Evolutionary conservation across 2,329 filamentous ascomycete genomes (phyloP).

Genomic region (Hymenoscyphus infarciens): DNA sequence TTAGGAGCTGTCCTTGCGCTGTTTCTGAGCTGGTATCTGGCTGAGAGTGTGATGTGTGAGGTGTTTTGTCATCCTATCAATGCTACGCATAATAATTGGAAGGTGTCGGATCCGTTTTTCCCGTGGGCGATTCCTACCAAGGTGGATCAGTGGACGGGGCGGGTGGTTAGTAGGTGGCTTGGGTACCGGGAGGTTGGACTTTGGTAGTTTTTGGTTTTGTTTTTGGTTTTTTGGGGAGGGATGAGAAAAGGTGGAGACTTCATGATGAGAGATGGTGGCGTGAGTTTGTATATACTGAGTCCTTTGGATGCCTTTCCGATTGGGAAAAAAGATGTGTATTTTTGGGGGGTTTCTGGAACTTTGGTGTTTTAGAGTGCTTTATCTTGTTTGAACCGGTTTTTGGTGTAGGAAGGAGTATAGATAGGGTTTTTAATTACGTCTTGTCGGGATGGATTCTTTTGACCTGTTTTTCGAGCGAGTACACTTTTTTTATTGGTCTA

Average conservation of each 20-base stretch:
- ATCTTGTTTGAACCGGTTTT: too few relatives aligned
- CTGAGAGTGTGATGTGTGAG: slow-evolving; percentile 52
- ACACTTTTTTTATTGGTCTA: too few relatives aligned
- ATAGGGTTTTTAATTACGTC: too few relatives aligned
- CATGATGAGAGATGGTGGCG: neutral
- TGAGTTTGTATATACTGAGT: neutral
- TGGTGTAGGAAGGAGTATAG: too few relatives aligned
- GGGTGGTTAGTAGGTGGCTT: neutral
- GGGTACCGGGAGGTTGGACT: neutral
- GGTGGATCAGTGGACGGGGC: slow-evolving; percentile 54
- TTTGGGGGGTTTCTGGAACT: too few relatives aligned
- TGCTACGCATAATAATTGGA: slow-evolving; percentile 49
- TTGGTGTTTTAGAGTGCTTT: too few relatives aligned
- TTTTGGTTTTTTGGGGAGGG: neutral
- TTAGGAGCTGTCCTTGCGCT: slow-evolving; percentile 36
- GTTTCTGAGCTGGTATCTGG: slow-evolving; percentile 49
- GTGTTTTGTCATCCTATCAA: slow-evolving; percentile 52
- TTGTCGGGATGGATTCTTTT: too few relatives aligned
- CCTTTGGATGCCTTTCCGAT: too few relatives aligned
- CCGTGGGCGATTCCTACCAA: slow-evolving; percentile 59
- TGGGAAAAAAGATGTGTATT: too few relatives aligned
- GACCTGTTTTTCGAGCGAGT: too few relatives aligned
- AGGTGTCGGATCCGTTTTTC: slow-evolving; percentile 55
- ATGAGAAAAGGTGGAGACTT: neutral
- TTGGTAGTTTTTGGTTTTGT: neutral